Base-by-base conservation (phyloP, 176 grass and related monocot genomes). In the Guadua angustifolia region DNA sequence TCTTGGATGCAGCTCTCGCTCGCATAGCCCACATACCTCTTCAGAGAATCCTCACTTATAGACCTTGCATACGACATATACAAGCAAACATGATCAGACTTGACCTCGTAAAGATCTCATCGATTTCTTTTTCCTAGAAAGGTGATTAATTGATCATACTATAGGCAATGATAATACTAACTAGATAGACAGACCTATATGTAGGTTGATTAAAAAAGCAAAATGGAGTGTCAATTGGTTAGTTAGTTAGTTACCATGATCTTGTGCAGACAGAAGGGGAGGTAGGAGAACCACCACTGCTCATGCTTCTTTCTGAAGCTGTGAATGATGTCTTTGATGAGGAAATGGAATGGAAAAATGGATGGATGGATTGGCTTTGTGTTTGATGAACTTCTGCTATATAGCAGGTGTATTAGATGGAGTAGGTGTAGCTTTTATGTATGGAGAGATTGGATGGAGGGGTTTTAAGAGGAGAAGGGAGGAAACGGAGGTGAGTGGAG, bases 1-100 rank as follows among this genome's bases (percentile, higher is more conserved):
- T 99, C 96, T 83, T 99, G 96, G 82, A 99, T 99, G 91, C 93
- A 99, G 73, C 91, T 90, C 93, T 99, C 93, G 49, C 96, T 99
- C 7, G 96, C 96, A 52, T 94, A 94, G 61, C 89, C 87, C 73
- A 99, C 96, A 13, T 95, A 99, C 82, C 96, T 89, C 78, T 88
- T 81, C 75, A 99, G 4, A 0, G 96, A 99, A 60, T 99, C 96
- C 77, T 99, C 96, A 17, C 96, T 99, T 5, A 99, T 87, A 3
- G 96, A 99, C 96, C 96, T 98, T 73, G 44, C 70, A 44, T 2
- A 67, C 15, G 0, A 29, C 39, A 46, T 6, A 29, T 6, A 29
- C 0, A 55, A 13, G 3, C 3, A 21, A 33, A 3, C 21, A 79
- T 64, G 44, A 86, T 43, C 8, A 71, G 11, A 29, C 51, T 26